Base-by-base conservation (phyloP, 371 early-diverging fungal genomes). In the Rhizopus sp. region DNA sequence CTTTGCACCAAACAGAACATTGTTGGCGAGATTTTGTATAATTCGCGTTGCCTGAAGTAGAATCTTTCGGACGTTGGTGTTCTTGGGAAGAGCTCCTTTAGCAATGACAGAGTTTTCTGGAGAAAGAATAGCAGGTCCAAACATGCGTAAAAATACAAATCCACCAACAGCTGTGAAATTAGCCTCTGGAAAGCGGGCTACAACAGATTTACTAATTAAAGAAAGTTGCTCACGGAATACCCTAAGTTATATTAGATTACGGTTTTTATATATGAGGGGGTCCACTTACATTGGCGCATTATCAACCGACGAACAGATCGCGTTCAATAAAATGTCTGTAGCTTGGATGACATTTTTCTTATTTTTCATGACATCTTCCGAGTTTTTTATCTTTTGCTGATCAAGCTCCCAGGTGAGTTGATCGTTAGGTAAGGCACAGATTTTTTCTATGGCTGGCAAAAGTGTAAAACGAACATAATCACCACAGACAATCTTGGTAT, bases 11-110 rank as follows among this genome's bases (percentile, higher is more conserved):
- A 97, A 97, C 38, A 91, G 72, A 6, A 96, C 93, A 68, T 93
- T 90, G 74, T 94, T 96, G 16, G 96, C 93, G 64, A 97, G 64
- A 59, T 95, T 97, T 62, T 96, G 96, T 63, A 97, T 93, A 5
- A 95, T 91, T 69, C 97, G 96, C 7, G 95, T 93, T 42, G 92
- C 90, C 48, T 96, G 78, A 15, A 96, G 75, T 31, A 95, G 69
- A 13, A 94, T 89, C 50, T 96, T 90, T 32, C 91, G 84, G 3
- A 71, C 70, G 34, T 82, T 78, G 30, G 60, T 63, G 33, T 60
- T 69, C 47, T 63, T 61, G 4, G 80, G 75, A 12, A 71, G 33
- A 0, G 66, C 67, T 15, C 61, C 51, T 16, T 69, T 70, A 9
- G 81, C 60, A 50, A 88, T 71, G 0, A 81, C 82, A 29, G 82